Base-by-base conservation (phyloP, 768 basidiomycete species). In the Mycena floridula region DNA sequence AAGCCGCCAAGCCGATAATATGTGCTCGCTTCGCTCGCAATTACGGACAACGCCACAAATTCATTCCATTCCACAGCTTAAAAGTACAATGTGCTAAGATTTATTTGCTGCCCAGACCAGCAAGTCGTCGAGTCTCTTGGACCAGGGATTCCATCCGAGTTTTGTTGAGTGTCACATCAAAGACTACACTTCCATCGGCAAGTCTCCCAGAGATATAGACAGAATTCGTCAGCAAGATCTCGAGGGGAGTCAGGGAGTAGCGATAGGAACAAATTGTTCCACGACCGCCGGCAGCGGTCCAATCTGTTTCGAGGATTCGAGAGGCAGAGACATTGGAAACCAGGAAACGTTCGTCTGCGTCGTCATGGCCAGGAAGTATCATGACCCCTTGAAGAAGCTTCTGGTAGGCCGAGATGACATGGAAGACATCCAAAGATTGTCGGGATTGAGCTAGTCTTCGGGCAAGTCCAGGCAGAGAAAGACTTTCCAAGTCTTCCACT, bases 281-380 rank as follows among this genome's bases (percentile, higher is more conserved):
- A 32, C 49, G 50, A 1, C 57, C 62, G 2, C 69, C 67, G 3
- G 64, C 42, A 2, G 56, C 38, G 12, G 52, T 59, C 70, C 69
- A 70, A 42, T 70, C 67, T 3, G 65, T 45, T 37, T 70, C 67
- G 9, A 70, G 32, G 25, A 69, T 70, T 15, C 66, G 60, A 11
- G 67, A 66, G 6, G 63, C 64, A 21, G 67, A 68, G 16, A 70
- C 66, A 46, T 71, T 69, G 25, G 67, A 69, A 1, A 72, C 26
- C 2, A 60, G 48, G 13, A 73, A 44, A 0, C 62, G 65, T 42
- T 70, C 69, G 23, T 66, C 48, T 6, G 65, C 67, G 18, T 50
- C 49, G 0, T 62, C 63, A 37, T 64, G 62, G 8, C 55, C 56
- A 0, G 67, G 69, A 52, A 68, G 64, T 3, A 58, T 47, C 9